Conservation (phyloP, 306 rosid genomes). For the Castanospermum australe region DNA sequence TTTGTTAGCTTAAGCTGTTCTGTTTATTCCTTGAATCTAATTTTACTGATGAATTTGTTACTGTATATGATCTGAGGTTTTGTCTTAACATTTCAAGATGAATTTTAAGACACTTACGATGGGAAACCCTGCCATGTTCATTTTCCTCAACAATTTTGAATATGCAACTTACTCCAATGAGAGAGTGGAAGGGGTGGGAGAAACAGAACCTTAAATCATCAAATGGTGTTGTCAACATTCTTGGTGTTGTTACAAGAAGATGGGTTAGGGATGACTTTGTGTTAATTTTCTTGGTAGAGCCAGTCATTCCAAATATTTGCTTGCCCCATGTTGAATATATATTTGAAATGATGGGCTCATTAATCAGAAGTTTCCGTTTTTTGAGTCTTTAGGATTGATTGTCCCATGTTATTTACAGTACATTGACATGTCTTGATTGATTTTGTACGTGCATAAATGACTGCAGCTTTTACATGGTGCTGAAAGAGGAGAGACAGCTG, state of each 20-base stretch:
- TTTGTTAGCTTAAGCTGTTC: constrained; percentile 25
- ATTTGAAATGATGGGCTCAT: not conserved
- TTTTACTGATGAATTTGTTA: constrained; percentile 20
- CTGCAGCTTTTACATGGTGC: constrained; percentile 87
- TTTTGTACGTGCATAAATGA: constrained; percentile 13
- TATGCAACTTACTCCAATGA: not conserved
- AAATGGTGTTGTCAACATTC: not conserved
- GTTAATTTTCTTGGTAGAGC: not conserved
- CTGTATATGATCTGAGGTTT: constrained; percentile 3
- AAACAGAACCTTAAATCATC: not conserved
- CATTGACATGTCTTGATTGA: constrained; percentile 10
- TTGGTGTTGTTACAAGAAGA: not conserved
- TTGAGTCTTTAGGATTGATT: not conserved
- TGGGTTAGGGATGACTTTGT: constrained; percentile 10
- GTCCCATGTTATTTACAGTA: constrained; percentile 15
- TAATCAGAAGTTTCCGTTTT: not conserved
- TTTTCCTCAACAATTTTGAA: constrained; percentile 8
- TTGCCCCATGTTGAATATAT: not conserved
- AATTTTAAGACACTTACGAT: constrained; percentile 18
- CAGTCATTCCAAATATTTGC: not conserved
- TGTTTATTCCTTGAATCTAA: constrained; percentile 23
- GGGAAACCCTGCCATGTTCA: not conserved
- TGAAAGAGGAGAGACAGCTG: constrained; percentile 89
- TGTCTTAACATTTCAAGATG: not conserved
- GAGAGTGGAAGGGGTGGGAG: not conserved